phyloP scores from a whole-genome alignment of 805 yeast genomes.

The Candida ipomoeae region DNA sequence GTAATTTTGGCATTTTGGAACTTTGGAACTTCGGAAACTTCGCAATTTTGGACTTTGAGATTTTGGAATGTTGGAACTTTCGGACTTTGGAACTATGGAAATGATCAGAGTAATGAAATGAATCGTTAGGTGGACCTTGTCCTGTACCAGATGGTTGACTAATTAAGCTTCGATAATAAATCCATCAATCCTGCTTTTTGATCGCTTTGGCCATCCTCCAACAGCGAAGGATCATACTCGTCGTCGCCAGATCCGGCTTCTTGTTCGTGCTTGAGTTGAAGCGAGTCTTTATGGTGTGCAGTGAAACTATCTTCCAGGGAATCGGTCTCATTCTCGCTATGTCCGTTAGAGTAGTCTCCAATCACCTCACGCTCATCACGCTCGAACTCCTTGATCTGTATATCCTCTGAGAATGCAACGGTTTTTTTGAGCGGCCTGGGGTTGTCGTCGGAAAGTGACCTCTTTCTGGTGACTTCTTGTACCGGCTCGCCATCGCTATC shows the following conservation, averaged over 20 bases:
- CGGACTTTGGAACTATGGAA: too few relatives aligned
- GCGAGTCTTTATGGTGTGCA: slow-evolving; percentile 28
- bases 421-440: slow-evolving; percentile 19
- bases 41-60: too few relatives aligned
- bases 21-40: too few relatives aligned
- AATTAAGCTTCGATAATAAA: slow-evolving; percentile 16
- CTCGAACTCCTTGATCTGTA: slow-evolving; percentile 39
- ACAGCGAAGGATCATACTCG: slow-evolving; percentile 9
- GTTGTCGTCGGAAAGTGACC: slow-evolving; percentile 7
- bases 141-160: not conserved
- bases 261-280: slow-evolving; percentile 27
- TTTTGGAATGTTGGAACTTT: too few relatives aligned
- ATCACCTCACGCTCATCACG: slow-evolving; percentile 30
- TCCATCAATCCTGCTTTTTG: slow-evolving; percentile 14
- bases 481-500: slow-evolving; percentile 17
- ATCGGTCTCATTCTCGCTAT: slow-evolving; percentile 10
- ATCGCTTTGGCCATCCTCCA: not conserved
- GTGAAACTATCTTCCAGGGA: slow-evolving; percentile 17
- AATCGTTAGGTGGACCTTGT: not conserved
- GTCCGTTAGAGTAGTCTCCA: slow-evolving; percentile 15
- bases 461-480: not conserved
- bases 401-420: slow-evolving; percentile 41
- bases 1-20: too few relatives aligned
- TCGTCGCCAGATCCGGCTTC: slow-evolving; percentile 6
- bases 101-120: too few relatives aligned